Base-by-base conservation (phyloP, 129 eudicot genomes). In the Artemisia annua region DNA sequence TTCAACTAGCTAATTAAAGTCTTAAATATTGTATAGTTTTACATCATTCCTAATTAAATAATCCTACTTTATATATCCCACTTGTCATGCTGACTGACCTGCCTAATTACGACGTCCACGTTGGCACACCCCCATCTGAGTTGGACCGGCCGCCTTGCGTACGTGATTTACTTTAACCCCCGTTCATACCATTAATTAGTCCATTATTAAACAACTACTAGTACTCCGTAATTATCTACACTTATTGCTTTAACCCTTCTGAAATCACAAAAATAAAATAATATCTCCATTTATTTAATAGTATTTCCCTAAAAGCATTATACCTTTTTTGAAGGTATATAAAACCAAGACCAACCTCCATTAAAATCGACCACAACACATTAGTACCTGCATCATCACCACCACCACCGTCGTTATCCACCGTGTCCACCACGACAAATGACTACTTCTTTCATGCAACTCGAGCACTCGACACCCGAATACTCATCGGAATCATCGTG, bases 91-190 rank as follows among this genome's bases (percentile, higher is more conserved):
- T 68, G 22, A 20, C 1, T 0, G 80, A 68, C 71, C 20, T 69
- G 80, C 69, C 72, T 69, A 69, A 52, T 67, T 72, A 20, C 22
- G 22, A 60, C 64, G 70, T 73, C 83, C 74, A 57, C 54, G 69
- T 64, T 67, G 64, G 64, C 79, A 80, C n/a, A n/a, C 32, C 49
- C 63, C 20, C 35, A 63, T 49, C 56, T 63, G 43, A 70, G 53
- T 26, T 52, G 84, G 83, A 66, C 83, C 80, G 48, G 81, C 89
- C 82, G 83, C 89, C 87, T 72, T 66, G 75, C 67, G 59, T 75
- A 82, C 87, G 85, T 77, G 83, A 67, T 67, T 11, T 28, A 58
- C 7, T 30, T 52, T 18, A 28, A 59, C 63, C 77, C 35, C 22
- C 66, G 46, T 39, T 39, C 44, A 6, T 39, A 68, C 43, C 11